These are phyloP conservation scores for Amanita thiersii DNA, from an alignment of 768 basidiomycete genomes.

Conservation along the genomic window DNA sequence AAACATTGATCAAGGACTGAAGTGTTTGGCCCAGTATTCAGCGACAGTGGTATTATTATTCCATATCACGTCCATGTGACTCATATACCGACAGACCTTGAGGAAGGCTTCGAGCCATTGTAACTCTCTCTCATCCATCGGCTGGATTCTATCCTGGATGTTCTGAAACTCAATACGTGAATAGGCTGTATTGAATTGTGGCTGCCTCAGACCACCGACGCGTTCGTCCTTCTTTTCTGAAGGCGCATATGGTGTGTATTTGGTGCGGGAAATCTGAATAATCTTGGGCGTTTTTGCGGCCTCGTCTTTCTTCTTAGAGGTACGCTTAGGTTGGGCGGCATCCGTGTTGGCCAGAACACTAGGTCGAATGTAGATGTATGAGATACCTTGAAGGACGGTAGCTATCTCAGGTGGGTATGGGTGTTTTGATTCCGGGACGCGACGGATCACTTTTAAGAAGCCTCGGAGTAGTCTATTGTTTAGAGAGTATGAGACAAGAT, in stretches of 20 bases:
- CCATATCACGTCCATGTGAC: constrained; percentile 16
- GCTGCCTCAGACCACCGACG: not conserved
- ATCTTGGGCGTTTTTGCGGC: too few relatives aligned
- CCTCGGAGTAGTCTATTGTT: constrained; percentile 13
- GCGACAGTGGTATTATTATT: constrained; percentile 14
- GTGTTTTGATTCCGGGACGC: constrained; percentile 11
- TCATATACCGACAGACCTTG: constrained; percentile 15
- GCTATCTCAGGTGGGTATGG: constrained; percentile 11
- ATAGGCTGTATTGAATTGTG: constrained; percentile 2
- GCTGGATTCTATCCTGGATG: constrained; percentile 5
- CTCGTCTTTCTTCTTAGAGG: too few relatives aligned
- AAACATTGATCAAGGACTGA: constrained; percentile 1
- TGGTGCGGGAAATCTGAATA: constrained; percentile 12
- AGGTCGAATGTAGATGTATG: constrained; percentile 3
- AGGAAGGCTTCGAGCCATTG: constrained; percentile 20
- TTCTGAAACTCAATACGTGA: not conserved
- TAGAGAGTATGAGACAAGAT: too few relatives aligned
- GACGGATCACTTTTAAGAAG: constrained; percentile 16
- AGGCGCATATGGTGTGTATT: constrained; percentile 11
- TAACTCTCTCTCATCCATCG: constrained; percentile 15
- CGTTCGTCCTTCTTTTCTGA: not conserved
- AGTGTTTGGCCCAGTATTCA: constrained; percentile 17
- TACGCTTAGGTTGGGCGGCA: too few relatives aligned
- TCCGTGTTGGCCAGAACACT: not conserved
- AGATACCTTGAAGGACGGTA: constrained; percentile 12